Percentiles rank a stretch among this genome's conserved stretches.
These are phyloP conservation scores for Neurospora sp. DNA, from an alignment of 495 filamentous ascomycete genomes.

Conservation along the genomic window DNA sequence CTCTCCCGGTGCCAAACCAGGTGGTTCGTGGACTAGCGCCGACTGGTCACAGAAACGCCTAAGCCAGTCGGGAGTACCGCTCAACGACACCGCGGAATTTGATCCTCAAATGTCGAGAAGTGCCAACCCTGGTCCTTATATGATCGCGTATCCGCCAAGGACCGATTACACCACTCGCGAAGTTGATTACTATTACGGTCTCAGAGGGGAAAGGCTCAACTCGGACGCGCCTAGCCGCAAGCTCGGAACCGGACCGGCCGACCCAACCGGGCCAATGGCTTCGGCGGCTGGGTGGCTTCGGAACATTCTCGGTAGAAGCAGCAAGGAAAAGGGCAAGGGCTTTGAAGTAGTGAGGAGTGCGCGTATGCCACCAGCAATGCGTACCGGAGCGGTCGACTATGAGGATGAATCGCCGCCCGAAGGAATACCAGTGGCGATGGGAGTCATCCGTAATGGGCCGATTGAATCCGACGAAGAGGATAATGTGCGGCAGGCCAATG, in stretches of 20 bases:
- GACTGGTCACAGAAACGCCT: slow-evolving; percentile 41
- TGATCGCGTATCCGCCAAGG: slow-evolving; percentile 31
- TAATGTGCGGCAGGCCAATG: slow-evolving; percentile 19
- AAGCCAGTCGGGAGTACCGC: slow-evolving; percentile 22
- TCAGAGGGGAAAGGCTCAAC: slow-evolving; percentile 76
- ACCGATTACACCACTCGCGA: slow-evolving; percentile 88
- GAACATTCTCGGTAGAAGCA: slow-evolving; percentile 66
- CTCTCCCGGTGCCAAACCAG: slow-evolving; percentile 25
- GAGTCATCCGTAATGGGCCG: slow-evolving; percentile 44
- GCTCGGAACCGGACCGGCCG: slow-evolving; percentile 86
- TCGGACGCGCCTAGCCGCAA: slow-evolving; percentile 71
- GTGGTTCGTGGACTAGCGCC: slow-evolving; percentile 39
- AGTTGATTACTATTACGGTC: slow-evolving; percentile 90
- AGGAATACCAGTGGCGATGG: slow-evolving; percentile 49
- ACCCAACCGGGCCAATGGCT: slow-evolving; percentile 82
- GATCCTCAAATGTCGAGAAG: slow-evolving; percentile 32
- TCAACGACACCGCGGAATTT: slow-evolving; percentile 25
- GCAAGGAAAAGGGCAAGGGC: slow-evolving; percentile 82
- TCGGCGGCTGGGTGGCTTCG: slow-evolving; percentile 85
- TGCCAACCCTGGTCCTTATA: slow-evolving; percentile 30
- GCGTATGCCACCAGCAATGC: slow-evolving; percentile 55
- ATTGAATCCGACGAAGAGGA: slow-evolving; percentile 51
- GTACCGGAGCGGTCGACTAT: slow-evolving; percentile 40
- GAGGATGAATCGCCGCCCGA: slow-evolving; percentile 40
- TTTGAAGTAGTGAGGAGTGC: slow-evolving; percentile 92